These are phyloP conservation scores for Thamnidium elegans DNA, from an alignment of 192 early-diverging fungal genomes.

Conservation along the genomic window DNA sequence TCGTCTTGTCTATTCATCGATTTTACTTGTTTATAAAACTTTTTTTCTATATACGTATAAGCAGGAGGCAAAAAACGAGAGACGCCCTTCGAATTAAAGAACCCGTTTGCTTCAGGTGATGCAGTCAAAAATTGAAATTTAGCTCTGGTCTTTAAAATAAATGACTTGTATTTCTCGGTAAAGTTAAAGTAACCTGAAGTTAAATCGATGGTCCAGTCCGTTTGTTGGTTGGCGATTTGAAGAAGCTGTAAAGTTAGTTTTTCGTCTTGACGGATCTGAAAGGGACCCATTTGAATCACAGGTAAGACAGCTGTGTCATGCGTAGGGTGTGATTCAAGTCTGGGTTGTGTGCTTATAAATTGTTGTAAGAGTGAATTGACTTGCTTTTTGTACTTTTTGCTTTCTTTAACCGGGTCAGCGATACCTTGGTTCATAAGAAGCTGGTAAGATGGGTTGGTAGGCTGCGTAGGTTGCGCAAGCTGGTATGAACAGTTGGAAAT, in stretches of 20 bases:
- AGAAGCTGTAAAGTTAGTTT: constrained; percentile 61
- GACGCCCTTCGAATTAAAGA: constrained; percentile 80
- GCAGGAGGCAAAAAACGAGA: constrained; percentile 86
- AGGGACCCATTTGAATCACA: constrained; percentile 82
- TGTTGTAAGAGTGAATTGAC: constrained; percentile 45
- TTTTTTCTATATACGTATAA: constrained; percentile 82
- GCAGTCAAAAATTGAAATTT: constrained; percentile 75
- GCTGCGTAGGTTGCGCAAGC: constrained; percentile 1
- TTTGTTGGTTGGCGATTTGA: constrained; percentile 42
- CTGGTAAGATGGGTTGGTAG: neutral
- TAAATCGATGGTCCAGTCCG: constrained; percentile 62
- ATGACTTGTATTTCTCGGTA: constrained; percentile 59
- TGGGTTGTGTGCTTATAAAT: constrained; percentile 46
- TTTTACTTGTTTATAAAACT: constrained; percentile 59
- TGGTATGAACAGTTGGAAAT: constrained; percentile 66
- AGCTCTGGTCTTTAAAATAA: constrained; percentile 57
- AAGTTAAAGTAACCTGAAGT: constrained; percentile 97
- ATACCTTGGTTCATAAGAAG: constrained; percentile 12
- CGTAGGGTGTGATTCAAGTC: constrained; percentile 17
- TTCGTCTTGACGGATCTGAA: constrained; percentile 81
- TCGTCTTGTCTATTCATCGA: constrained; percentile 38
- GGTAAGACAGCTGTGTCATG: constrained; percentile 75
- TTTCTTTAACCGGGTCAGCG: constrained; percentile 60
- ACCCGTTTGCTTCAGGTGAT: constrained; percentile 94
- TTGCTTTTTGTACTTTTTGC: constrained; percentile 51